Base-by-base conservation (phyloP, 2,329 filamentous ascomycete genomes). In the Ceratocystiopsis brevicomis region DNA sequence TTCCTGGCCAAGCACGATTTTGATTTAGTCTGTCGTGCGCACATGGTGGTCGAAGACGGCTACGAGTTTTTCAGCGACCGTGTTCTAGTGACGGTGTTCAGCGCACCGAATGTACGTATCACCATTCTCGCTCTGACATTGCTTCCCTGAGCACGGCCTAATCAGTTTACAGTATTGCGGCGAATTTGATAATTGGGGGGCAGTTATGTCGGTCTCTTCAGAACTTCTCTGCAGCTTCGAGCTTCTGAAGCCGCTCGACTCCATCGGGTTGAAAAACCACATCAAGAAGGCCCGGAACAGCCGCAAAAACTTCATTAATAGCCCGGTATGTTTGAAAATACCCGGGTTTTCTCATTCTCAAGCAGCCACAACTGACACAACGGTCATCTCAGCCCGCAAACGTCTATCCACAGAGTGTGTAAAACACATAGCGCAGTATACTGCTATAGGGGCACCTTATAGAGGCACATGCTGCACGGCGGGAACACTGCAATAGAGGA, bases 1-100 rank as follows among this genome's bases (percentile, higher is more conserved):
- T 98, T 98, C 59, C 65, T 98, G 50, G 80, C 86, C 47, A 76
- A 82, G 44, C 90, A 98, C 58, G 90, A 98, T 61, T 96, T 98
- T 58, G 90, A 98, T 59, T 67, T 98, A 41, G 88, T 98, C 42
- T 98, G 90, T 59, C 79, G 90, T 51, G 90, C 90, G 40, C 90
- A 98, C 63, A 96, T 96, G 90, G 90, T 98, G 42, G 90, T 98
- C 18, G 90, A 98, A 60, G 90, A 98, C 57, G 90, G 90, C 12
- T 98, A 98, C 61, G 90, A 98, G 56, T 98, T 98, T 61, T 98
- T 96, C 61, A 93, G 83, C 48, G 90, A 98, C 58, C 73, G 90
- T 46, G 81, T 95, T 39, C 62, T 98, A 47, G 90, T 98, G 39
- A 98, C 90, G 2, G 88, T 98, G 1, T 98, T 98, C 59, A 95